phyloP scores from a whole-genome alignment of 306 rosid species.

The Inga leiocalycina region DNA sequence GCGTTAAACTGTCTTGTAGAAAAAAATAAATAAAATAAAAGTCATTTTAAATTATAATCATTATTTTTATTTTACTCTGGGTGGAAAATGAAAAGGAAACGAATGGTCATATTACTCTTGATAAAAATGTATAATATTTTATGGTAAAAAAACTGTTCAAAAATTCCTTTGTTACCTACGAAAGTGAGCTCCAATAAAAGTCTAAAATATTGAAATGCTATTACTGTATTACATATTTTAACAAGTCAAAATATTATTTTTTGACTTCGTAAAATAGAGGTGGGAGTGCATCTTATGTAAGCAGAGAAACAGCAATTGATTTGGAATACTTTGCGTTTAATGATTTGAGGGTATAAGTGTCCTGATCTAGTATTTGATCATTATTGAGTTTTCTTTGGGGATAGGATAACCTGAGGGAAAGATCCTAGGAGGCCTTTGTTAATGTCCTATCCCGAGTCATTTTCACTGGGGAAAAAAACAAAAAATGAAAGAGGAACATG shows the following conservation, averaged over 20 bases:
- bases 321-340: neutral
- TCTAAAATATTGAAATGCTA: no score
- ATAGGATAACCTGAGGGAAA: no score
- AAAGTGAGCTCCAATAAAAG: neutral
- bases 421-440: neutral
- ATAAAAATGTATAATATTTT: no score
- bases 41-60: no score
- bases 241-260: no score
- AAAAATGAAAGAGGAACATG: neutral
- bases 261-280: neutral
- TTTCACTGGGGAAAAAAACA: neutral
- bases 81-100: neutral
- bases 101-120: neutral
- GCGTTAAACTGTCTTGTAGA: no score
- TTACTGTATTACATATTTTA: no score
- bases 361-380: neutral
- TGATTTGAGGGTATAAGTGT: neutral
- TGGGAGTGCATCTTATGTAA: neutral
- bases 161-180: neutral
- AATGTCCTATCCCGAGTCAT: neutral
- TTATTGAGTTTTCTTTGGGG: neutral
- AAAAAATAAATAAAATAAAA: no score
- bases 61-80: no score
- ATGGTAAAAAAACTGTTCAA: no score
- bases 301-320: neutral